These are phyloP conservation scores for Neurospora sp. DNA, from an alignment of 495 filamentous ascomycete genomes.

Conservation along the genomic window DNA sequence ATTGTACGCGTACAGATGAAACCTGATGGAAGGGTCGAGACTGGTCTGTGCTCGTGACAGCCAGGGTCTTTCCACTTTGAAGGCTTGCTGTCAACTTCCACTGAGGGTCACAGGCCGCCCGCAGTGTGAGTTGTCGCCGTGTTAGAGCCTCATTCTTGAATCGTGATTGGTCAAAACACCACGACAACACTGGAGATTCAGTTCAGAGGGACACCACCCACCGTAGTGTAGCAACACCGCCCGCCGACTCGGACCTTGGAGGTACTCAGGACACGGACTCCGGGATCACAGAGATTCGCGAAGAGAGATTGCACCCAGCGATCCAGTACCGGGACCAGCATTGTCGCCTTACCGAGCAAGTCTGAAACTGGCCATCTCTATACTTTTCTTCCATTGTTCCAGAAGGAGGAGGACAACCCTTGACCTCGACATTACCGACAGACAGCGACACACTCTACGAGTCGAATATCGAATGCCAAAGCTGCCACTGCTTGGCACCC, in stretches of 20 bases:
- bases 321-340: not conserved
- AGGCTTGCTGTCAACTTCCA: constrained; percentile 3
- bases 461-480: not conserved
- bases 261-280: not conserved
- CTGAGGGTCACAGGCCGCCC: not conserved
- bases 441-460: not conserved
- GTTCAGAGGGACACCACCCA: not conserved
- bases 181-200: not conserved
- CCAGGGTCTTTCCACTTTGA: not conserved
- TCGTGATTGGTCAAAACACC: not conserved
- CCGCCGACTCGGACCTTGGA: not conserved
- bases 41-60: not conserved
- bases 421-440: not conserved
- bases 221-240: not conserved
- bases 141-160: not conserved
- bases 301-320: not conserved
- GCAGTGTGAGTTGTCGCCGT: not conserved
- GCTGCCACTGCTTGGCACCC: not conserved
- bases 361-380: not conserved
- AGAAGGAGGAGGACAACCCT: not conserved
- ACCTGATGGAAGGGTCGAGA: not conserved
- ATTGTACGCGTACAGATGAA: not conserved
- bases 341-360: not conserved
- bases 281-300: not conserved
- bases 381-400: not conserved